Evolutionary conservation across 2,329 filamentous ascomycete genomes (phyloP).

Genomic region (Pochonia chlamydosporia): DNA sequence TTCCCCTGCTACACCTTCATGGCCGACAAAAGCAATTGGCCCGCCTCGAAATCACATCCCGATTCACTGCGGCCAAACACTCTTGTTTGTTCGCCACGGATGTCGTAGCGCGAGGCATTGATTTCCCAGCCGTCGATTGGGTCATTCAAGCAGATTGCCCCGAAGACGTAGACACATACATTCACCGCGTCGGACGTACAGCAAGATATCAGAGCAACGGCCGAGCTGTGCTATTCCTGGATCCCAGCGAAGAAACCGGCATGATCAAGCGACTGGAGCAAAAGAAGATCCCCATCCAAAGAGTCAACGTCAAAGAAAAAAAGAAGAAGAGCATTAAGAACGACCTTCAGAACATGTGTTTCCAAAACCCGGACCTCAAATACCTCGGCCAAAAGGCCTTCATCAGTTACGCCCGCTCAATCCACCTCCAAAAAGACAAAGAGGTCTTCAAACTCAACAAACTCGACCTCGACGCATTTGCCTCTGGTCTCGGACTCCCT

Average conservation of each 20-base stretch:
- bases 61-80: slow-evolving; percentile 74
- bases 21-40: slow-evolving; percentile 90
- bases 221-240: slow-evolving; percentile 82
- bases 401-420: slow-evolving; percentile 77
- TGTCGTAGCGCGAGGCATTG: slow-evolving; percentile 86
- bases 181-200: slow-evolving; percentile 90
- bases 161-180: slow-evolving; percentile 95
- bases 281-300: slow-evolving; percentile 84
- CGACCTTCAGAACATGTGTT: slow-evolving; percentile 90
- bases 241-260: slow-evolving; percentile 87
- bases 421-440: slow-evolving; percentile 87
- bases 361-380: slow-evolving; percentile 88
- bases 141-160: slow-evolving; percentile 98
- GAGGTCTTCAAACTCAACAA: slow-evolving; percentile 81
- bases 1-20: slow-evolving; percentile 86
- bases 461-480: slow-evolving; percentile 80
- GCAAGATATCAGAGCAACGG: slow-evolving; percentile 89
- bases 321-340: slow-evolving; percentile 84
- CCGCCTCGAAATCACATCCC: slow-evolving; percentile 77
- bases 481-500: slow-evolving; percentile 78
- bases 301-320: slow-evolving; percentile 79
- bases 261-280: slow-evolving; percentile 81
- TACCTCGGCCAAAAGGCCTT: slow-evolving; percentile 97
- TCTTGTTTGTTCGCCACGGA: slow-evolving; percentile 94
- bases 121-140: slow-evolving; percentile 97